Evolutionary conservation across 2,329 filamentous ascomycete genomes (phyloP).

Genomic region (Magnaporthiopsis poae): DNA sequence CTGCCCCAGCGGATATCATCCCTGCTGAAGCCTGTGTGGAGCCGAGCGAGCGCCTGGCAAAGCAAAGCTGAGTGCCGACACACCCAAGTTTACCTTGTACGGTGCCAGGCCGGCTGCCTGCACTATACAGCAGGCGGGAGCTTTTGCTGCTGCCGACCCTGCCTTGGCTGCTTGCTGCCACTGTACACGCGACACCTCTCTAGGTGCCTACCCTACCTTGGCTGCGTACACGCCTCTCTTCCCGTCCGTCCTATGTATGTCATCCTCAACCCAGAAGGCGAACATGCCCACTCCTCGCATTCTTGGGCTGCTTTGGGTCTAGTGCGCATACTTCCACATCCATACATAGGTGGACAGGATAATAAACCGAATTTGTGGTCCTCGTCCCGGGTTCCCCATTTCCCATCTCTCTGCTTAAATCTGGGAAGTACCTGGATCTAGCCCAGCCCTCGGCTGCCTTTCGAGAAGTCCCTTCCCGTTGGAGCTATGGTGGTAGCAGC

Average conservation of each 20-base stretch:
- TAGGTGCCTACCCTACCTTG: too few relatives aligned
- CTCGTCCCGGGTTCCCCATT: constrained; percentile 1
- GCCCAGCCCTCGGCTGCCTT: constrained; percentile 1
- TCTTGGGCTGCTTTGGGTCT: constrained; percentile 28
- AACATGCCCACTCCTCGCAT: constrained; percentile 25
- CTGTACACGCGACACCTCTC: too few relatives aligned
- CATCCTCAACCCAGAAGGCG: constrained; percentile 20
- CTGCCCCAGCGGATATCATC: too few relatives aligned
- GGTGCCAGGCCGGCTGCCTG: too few relatives aligned
- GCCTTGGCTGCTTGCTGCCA: too few relatives aligned
- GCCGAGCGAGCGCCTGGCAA: too few relatives aligned
- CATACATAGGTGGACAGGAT: neutral
- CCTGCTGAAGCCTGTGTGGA: too few relatives aligned
- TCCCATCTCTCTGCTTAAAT: neutral
- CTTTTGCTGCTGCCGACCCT: too few relatives aligned
- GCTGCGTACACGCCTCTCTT: too few relatives aligned
- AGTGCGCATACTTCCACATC: constrained; percentile 16
- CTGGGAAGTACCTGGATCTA: constrained; percentile 5
- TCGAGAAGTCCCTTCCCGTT: constrained; percentile 1
- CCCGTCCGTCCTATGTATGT: constrained; percentile 14
- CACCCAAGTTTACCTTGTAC: too few relatives aligned
- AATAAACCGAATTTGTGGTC: constrained; percentile 4
- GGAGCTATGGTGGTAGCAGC: constrained; percentile 6
- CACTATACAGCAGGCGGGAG: too few relatives aligned
- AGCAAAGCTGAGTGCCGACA: too few relatives aligned